Percentiles rank a stretch among this genome's conserved stretches.
Conservation (phyloP, 2,329 filamentous ascomycete genomes). For the Aspergillus jensenii region DNA sequence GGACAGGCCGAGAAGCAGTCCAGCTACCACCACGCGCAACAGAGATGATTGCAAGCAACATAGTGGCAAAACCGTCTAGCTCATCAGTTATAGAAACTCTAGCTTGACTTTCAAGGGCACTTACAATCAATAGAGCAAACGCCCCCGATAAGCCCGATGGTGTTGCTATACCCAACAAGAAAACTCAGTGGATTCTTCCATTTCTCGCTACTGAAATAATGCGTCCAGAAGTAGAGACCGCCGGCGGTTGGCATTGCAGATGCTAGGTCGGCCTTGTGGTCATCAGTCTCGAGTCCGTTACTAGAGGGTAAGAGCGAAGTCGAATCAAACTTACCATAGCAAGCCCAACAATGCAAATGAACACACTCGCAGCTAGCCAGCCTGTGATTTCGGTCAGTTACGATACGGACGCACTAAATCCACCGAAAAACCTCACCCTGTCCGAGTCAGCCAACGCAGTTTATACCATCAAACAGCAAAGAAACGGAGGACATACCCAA, state of each 20-base stretch:
- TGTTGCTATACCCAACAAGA: conserved; percentile 62
- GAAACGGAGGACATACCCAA: conserved; percentile 45
- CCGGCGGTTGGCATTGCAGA: conserved; percentile 59
- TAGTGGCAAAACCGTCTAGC: conserved; percentile 22
- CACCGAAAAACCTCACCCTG: conserved; percentile 10
- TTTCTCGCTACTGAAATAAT: conserved; percentile 57
- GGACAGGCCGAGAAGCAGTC: conserved; percentile 53
- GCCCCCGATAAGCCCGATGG: conserved; percentile 58
- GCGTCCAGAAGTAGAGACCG: conserved; percentile 60
- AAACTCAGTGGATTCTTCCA: conserved; percentile 59
- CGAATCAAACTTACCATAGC: conserved; percentile 52
- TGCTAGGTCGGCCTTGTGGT: conserved; percentile 47
- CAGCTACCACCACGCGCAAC: conserved; percentile 58
- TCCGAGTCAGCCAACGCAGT: conserved; percentile 18
- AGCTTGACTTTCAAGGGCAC: conserved; percentile 2
- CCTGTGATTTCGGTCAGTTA: conserved; percentile 22
- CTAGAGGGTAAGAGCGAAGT: not conserved
- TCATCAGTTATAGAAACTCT: not conserved
- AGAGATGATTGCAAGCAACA: conserved; percentile 55
- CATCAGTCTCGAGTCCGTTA: not conserved
- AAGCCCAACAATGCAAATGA: conserved; percentile 60
- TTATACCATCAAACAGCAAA: not conserved
- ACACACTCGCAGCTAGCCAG: conserved; percentile 57
- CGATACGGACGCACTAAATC: not conserved
- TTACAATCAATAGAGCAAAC: conserved; percentile 61